Evolutionary conservation across 208 protist genomes (phyloP), one percentile per base, ranked within the genome.

Genomic region (Crithidia expoeki): DNA sequence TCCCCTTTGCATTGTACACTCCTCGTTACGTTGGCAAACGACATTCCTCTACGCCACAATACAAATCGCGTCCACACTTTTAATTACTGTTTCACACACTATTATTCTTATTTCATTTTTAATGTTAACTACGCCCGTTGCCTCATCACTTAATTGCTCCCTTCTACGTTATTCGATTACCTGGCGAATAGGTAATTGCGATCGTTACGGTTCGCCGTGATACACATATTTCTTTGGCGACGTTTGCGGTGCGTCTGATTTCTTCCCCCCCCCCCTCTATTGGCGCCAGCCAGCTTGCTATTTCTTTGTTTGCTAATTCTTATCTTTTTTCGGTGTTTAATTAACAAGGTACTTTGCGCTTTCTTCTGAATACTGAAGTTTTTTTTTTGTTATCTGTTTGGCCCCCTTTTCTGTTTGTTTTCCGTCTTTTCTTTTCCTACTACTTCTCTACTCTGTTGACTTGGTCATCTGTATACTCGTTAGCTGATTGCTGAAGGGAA

Each of bases 391-490:
- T 10, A 40, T 38, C 17, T 28, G 0, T 33, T 57, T 32, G 10
- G 27, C 44, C 44, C 44, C 32, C 17, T 53, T 32, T 53, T 53
- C 19, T 53, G 14, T 21, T 21, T 50, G 10, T 53, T 53, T 53
- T 53, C 25, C 17, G 5, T 53, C 32, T 12, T 7, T 53, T 71
- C 34, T 46, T 16, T 25, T 62, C 51, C 38, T 27, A 4, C 30
- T 10, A 23, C 34, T 60, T 70, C 33, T 47, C 23, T 16, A 56
- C n/a, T 50, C 14, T 55, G 27, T 55, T 51, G 46, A 7, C 19
- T 7, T 44, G 7, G 7, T 40, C 12, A 40, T 40, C 36, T 5
- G 12, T 12, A 14, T 12, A 40, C 12, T 40, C 12, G 36, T 40
- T 40, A 40, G 36, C 36, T 14, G 12, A 40, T 40, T 40, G 5